These are phyloP conservation scores for Leucocoprinus birnbaumii DNA, from an alignment of 768 basidiomycete genomes.

Conservation along the genomic window DNA sequence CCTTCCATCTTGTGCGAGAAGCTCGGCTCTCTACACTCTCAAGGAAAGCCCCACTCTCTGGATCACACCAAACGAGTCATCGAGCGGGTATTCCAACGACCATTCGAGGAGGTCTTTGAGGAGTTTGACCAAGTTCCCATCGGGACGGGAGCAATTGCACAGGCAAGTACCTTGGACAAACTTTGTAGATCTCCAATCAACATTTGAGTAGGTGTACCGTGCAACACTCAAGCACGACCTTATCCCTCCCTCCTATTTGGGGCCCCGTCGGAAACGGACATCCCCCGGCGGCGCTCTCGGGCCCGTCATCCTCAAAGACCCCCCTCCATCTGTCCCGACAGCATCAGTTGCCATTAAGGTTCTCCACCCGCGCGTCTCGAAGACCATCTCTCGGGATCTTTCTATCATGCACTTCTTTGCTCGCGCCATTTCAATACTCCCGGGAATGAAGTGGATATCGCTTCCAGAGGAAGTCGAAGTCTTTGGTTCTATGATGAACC, in stretches of 20 bases:
- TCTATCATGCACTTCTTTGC: constrained; percentile 96
- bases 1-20: constrained; percentile 81
- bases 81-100: constrained; percentile 77
- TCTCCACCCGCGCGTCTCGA: constrained; percentile 82
- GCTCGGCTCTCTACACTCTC: constrained; percentile 86
- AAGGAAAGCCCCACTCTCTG: constrained; percentile 78
- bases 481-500: constrained; percentile 96
- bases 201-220: constrained; percentile 68
- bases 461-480: constrained; percentile 93
- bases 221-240: constrained; percentile 83
- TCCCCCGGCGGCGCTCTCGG: constrained; percentile 42
- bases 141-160: constrained; percentile 98
- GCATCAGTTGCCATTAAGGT: constrained; percentile 95
- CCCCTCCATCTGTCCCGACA: constrained; percentile 72
- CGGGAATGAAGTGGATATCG: constrained; percentile 96
- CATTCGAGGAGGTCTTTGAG: constrained; percentile 88
- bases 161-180: constrained; percentile 38
- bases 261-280: constrained; percentile 61
- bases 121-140: constrained; percentile 86
- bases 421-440: constrained; percentile 67
- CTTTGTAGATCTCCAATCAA: neutral
- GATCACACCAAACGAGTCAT: constrained; percentile 78
- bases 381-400: constrained; percentile 85
- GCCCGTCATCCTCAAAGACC: constrained; percentile 58
- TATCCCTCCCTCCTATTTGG: constrained; percentile 81